Evolutionary conservation across 2,329 filamentous ascomycete genomes (phyloP), one percentile per base, ranked within the genome.

Genomic region (Bipolaris sorokiniana): DNA sequence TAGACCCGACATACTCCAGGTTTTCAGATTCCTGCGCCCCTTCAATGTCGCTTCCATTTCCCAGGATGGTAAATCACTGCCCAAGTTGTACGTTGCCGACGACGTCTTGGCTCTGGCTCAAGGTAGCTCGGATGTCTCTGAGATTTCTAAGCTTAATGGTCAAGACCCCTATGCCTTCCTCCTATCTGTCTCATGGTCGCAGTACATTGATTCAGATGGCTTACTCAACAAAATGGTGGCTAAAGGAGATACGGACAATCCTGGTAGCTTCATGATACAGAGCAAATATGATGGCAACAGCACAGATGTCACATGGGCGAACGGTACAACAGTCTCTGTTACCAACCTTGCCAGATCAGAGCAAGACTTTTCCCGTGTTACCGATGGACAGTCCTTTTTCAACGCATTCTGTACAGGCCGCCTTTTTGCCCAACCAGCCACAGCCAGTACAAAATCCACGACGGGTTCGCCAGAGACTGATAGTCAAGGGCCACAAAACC

Each of bases 321-420:
- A 76, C 38, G 72, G 66, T 3, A 69, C 67, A 15, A 61, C 51
- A 1, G 48, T 33, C 7, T 61, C 57, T 10, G 51, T 63, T 20
- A 46, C 50, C 16, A 73, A 68, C 28, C 6, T 40, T n/a, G 73
- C 70, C 4, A 16, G 45, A n/a, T 61, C 66, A 18, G 23, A 51
- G 9, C 16, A 61, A 22, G 48, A 60, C 50, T 73, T 78, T 54
- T 58, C 57, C 31, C 59, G 65, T 18, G 59, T 77, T 10, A 64
- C 58, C 2, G 71, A 75, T 51, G 79, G 78, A 6, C 40, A 68
- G 5, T 67, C 70, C 2, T 78, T 80, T 55, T 80, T 77, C 56
- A 20, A 72, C 6, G 63, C 59, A 15, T 79, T 78, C 52, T 72
- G 68, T 53, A 64, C 46, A 2, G 70, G 68, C 7, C 9, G 26